Conservation (phyloP, 2,329 filamentous ascomycete species). For the Ophiostoma ips region DNA sequence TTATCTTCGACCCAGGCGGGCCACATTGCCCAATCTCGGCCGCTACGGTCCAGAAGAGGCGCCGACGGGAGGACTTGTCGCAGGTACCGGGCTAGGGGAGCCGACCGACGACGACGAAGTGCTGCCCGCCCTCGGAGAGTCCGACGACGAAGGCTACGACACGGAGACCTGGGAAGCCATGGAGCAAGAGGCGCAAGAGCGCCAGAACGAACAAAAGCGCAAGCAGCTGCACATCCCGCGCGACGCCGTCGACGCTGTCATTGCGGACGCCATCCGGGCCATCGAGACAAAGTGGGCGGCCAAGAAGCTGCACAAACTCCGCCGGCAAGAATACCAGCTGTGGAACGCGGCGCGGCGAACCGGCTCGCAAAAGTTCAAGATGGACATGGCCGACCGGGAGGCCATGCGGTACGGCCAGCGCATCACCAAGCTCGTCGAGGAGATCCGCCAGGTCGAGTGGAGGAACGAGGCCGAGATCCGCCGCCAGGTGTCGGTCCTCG, state of each 20-base stretch:
- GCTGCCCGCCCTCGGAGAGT: conserved; percentile 23
- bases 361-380: conserved; percentile 26
- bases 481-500: conserved; percentile 42
- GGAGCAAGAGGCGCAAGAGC: conserved; percentile 35
- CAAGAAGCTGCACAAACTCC: conserved; percentile 40
- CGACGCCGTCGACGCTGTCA: conserved; percentile 34
- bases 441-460: conserved; percentile 40
- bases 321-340: conserved; percentile 41
- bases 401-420: conserved; percentile 33
- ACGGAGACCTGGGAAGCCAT: conserved; percentile 37
- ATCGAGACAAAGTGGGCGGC: conserved; percentile 42
- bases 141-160: conserved; percentile 29
- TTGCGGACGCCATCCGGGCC: conserved; percentile 42
- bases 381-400: conserved; percentile 28
- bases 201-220: conserved; percentile 11
- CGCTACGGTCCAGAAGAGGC: conserved; percentile 9
- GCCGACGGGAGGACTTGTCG: neutral
- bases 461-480: conserved; percentile 35
- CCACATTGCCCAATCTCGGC: neutral
- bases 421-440: conserved; percentile 38
- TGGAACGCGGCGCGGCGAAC: conserved; percentile 45
- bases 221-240: conserved; percentile 21
- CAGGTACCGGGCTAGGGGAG: too few relatives aligned
- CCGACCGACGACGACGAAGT: conserved; percentile 26
- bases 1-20: conserved; percentile 19